Evolutionary conservation across 306 rosid genomes (phyloP).

Genomic region (Nissolia schottii): DNA sequence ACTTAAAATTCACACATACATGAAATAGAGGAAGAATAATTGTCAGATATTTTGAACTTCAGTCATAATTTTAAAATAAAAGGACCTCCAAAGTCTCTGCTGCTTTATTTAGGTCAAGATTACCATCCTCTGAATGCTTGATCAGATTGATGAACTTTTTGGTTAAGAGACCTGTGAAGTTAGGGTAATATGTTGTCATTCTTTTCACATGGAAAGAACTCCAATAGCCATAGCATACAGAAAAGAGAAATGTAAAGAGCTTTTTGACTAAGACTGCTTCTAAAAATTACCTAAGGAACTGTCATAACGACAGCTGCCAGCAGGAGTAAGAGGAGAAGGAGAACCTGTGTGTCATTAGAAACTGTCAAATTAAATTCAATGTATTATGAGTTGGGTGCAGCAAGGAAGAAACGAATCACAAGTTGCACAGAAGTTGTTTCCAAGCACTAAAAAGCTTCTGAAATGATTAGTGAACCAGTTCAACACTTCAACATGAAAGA

Average conservation of each 20-base stretch:
- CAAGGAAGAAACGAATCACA: conserved; percentile 3
- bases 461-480: conserved; percentile 17
- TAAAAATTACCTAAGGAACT: conserved; percentile 85
- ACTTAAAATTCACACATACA: conserved; percentile 26
- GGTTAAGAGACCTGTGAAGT: conserved; percentile 82
- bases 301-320: conserved; percentile 86
- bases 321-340: conserved; percentile 88
- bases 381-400: background rate
- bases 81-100: conserved; percentile 91
- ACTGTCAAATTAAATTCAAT: conserved; percentile 9
- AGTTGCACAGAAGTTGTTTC: conserved; percentile 16
- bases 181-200: conserved; percentile 36
- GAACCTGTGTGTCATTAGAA: conserved; percentile 55
- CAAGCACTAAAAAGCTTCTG: conserved; percentile 2
- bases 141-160: conserved; percentile 90
- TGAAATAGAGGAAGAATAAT: conserved; percentile 7
- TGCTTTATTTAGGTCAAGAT: conserved; percentile 93
- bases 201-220: conserved; percentile 15
- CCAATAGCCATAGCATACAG: conserved; percentile 7
- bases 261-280: conserved; percentile 4
- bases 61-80: background rate
- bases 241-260: conserved; percentile 1
- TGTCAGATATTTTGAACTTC: background rate
- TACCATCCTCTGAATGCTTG: conserved; percentile 91
- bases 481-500: background rate